Evolutionary conservation across 208 protist species (phyloP).

Genomic region (Herpetomonas samuelpessoai): DNA sequence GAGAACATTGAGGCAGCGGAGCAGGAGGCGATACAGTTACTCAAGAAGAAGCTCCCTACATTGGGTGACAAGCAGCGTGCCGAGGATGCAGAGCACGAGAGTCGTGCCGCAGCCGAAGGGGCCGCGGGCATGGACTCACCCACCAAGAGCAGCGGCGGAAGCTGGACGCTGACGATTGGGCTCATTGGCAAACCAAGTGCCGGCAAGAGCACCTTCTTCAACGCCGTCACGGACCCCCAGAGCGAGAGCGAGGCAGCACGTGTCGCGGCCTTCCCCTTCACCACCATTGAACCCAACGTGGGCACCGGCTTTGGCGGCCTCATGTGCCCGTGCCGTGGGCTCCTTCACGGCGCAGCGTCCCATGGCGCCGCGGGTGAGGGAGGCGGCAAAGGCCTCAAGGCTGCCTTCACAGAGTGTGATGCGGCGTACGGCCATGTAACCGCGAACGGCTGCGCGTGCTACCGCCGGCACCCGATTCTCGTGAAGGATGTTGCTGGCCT

Average conservation of each 20-base stretch:
- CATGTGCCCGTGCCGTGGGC: constrained; percentile 60
- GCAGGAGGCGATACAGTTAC: constrained; percentile 20
- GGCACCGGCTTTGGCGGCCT: constrained; percentile 55
- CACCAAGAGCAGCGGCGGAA: constrained; percentile 28
- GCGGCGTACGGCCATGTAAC: constrained; percentile 64
- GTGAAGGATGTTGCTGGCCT: constrained; percentile 94
- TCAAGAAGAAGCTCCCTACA: constrained; percentile 6
- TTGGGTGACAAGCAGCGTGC: neutral
- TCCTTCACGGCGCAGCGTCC: constrained; percentile 8
- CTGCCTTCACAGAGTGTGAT: constrained; percentile 30
- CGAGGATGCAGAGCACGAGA: constrained; percentile 7
- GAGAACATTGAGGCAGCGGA: constrained; percentile 33
- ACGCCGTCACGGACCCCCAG: constrained; percentile 85
- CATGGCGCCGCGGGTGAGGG: neutral
- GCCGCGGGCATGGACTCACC: neutral
- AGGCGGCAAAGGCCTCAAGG: neutral
- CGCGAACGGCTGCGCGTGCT: constrained; percentile 17
- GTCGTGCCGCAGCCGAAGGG: too few relatives aligned
- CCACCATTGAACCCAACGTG: constrained; percentile 93
- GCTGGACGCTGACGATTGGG: constrained; percentile 84
- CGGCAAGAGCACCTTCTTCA: constrained; percentile 95
- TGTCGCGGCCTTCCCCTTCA: constrained; percentile 93
- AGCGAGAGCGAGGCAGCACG: constrained; percentile 77
- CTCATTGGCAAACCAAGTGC: constrained; percentile 93
- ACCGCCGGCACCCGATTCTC: constrained; percentile 76